Conservation (phyloP, 1,284 basidiomycete genomes). For the Anthracocystis panici-leucophaei region DNA sequence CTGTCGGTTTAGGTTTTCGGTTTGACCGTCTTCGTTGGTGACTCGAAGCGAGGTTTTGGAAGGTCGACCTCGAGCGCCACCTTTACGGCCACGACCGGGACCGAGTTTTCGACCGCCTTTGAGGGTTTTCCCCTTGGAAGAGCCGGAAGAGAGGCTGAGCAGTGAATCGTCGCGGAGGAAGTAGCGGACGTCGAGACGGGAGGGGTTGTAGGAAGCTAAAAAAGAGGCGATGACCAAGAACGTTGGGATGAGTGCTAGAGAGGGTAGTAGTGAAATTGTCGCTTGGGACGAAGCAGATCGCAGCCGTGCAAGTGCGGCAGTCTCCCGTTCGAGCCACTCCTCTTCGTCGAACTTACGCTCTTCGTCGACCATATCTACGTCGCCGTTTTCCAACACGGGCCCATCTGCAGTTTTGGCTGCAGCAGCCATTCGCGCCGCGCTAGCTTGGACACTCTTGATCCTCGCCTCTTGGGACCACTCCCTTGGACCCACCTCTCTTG, state of each 20-base stretch:
- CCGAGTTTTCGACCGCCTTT: constrained; percentile 42
- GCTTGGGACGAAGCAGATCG: constrained; percentile 32
- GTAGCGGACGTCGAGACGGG: constrained; percentile 77
- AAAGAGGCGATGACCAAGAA: constrained; percentile 85
- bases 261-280: constrained; percentile 31
- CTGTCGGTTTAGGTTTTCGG: constrained; percentile 74
- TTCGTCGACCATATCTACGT: constrained; percentile 36
- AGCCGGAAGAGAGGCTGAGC: constrained; percentile 35
- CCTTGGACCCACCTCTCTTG: constrained; percentile 49
- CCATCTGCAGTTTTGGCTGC: constrained; percentile 5
- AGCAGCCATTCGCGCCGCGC: constrained; percentile 28
- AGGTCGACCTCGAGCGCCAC: constrained; percentile 29
- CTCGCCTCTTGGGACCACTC: constrained; percentile 56
- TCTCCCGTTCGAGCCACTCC: constrained; percentile 43
- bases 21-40: constrained; percentile 41
- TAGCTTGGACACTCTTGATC: constrained; percentile 39
- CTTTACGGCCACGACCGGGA: constrained; percentile 39
- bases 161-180: constrained; percentile 59
- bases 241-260: constrained; percentile 70
- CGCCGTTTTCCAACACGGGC: background rate
- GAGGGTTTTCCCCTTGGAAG: constrained; percentile 31
- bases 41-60: constrained; percentile 27
- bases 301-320: constrained; percentile 13
- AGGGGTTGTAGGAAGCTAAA: constrained; percentile 86
- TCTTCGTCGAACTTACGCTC: constrained; percentile 50